Evolutionary conservation across 352 stramenopile genomes (phyloP), one percentile per base, ranked within the genome.

Genomic region (Phytopythium kandeliae): DNA sequence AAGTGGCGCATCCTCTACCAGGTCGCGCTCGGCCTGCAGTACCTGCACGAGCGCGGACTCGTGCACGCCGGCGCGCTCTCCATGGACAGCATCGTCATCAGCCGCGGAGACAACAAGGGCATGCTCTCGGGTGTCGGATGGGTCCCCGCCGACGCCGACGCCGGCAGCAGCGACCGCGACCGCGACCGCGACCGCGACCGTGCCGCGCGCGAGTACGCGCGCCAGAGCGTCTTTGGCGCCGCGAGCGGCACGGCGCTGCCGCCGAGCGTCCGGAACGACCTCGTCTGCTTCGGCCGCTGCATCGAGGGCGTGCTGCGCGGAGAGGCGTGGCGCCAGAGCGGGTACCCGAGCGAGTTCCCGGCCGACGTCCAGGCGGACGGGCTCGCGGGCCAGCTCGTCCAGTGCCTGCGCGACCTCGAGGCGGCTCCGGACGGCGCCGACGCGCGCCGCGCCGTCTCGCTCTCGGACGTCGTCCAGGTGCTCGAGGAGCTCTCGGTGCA

Each of bases 31-130:
- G 43, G 22, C 22, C 43, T 49, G 8, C 43, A 21, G 22, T 49
- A 38, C 43, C 2, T 49, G 13, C 43, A 49, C 43, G 3, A 49
- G 9, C 3, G 26, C 25, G 26, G 43, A 6, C 12, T 10, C 3
- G 62, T 67, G 13, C 65, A 70, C 24, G 30, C 30, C 4, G 46
- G 46, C 11, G 17, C 26, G 21, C 33, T 52, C n/a, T 52, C 46
- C 30, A 52, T 52, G 46, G 46, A 52, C 46, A 52, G 31, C 31
- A 52, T 52, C 19, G 30, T 52, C 16, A 52, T 52, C 25, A 43
- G 46, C 46, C 42, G 46, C 22, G 46, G 31, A 13, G 34, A 52
- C 31, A 52, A 52, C 33, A 52, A 52, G 46, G 46, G 46, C 5
- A 16, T 52, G 46, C 46, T 52, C 10, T 43, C 46, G 9, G 46